Base-by-base conservation (phyloP, 2,329 filamentous ascomycete species). In the Aspergillus sp. region DNA sequence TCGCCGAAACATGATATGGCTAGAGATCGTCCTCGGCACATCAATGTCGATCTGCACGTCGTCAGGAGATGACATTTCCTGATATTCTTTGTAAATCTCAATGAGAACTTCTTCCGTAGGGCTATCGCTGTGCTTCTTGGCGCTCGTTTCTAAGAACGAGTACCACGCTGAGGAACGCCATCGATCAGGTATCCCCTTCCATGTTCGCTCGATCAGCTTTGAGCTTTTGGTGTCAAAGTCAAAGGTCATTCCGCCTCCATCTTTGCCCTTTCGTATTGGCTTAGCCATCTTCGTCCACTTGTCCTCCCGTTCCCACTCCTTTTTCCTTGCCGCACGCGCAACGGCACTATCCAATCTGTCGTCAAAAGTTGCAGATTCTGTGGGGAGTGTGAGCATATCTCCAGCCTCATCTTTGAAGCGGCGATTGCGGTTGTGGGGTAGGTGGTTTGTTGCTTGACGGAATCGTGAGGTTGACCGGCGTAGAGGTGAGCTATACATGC, bases 21-120 rank as follows among this genome's bases (percentile, higher is more conserved):
- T 87, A 73, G 87, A 96, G 73, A 99, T 96, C 4, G 95, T 98
- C 54, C 95, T 85, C 1, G 95, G 95, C 17, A 99, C 95, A 73
- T 99, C 95, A 44, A 98, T 86, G 73, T 99, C 95, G 67, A 99
- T 99, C 76, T 99, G 95, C 21, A 93, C 87, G 73, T 99, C 95
- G 70, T 99, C 95, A 0, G 91, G 87, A 3, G 90, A 96, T 55
- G 86, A 86, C 58, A 86, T 79, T 15, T 86, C 80, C 68, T 96
- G 88, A 27, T 96, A 83, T 44, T 85, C 83, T 71, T 90, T 84
- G 70, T 91, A 96, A 31, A 84, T 80, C 43, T 83, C 80, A 40
- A 91, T 85, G 48, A 98, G 83, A 56, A 90, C 83, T 41, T 88
- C 85, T 56, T 95, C 90, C 0, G 85, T 80, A 3, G 85, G 83